Evolutionary conservation across 1,284 basidiomycete genomes (phyloP), one percentile per base, ranked within the genome.

Genomic region (Bjerkandera adusta): DNA sequence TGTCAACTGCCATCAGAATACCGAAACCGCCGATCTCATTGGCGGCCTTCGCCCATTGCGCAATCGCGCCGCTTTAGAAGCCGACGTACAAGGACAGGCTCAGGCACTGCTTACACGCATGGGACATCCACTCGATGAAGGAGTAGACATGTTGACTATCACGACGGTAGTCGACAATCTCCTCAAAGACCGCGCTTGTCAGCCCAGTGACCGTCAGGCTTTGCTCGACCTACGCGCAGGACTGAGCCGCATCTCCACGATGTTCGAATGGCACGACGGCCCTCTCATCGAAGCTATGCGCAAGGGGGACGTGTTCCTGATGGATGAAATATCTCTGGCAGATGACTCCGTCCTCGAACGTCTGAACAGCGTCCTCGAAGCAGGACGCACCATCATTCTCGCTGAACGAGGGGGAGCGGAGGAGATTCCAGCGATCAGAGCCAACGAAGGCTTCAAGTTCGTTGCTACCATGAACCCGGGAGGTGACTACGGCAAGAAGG

Each of bases 391-490:
- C 0, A 83, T 99, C 22, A 89, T 98, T 1, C 78, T 99, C 7
- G 96, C 97, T 1, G 97, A 99, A 66, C 88, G 86, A 46, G 92
- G 93, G 1, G 92, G 92, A 4, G 81, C 86, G 49, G 72, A 81
- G 11, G 84, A 85, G 30, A 74, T 86, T 51, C 80, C 87, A 16
- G 75, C 77, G 12, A 74, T 97, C 38, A 71, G 68, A 24, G 93
- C 92, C 2, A 63, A 72, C 11, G 66, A 73, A 3, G 68, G 69
- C 3, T 99, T 99, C 75, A 88, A 96, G 63, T 81, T 99, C 30
- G 75, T 98, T 0, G 95, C 97, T 1, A 99, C 97, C 0, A 99
- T 99, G 97, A 99, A 99, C 64, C 97, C 97, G 0, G 97, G 97
- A 27, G 97, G 97, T 29, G 97, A 99, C 64, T 99, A 97, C 59